Evolutionary conservation across 2,329 filamentous ascomycete genomes (phyloP).

Genomic region (Pseudocercospora musae): DNA sequence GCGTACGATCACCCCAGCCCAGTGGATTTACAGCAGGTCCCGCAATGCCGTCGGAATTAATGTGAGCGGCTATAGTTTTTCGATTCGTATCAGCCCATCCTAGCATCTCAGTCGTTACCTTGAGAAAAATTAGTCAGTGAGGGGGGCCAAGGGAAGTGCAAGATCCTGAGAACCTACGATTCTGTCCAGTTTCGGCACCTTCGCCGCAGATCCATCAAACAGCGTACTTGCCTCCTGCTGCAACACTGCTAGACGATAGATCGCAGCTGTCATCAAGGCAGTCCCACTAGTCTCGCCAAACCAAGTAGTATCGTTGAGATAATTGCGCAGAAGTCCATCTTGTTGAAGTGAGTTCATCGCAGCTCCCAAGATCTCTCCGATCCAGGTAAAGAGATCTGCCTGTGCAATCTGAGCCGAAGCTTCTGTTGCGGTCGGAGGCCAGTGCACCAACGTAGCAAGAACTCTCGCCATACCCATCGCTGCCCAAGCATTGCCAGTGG

Average conservation of each 20-base stretch:
- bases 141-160: too few species aligned
- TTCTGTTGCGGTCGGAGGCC: conserved; percentile 4
- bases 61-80: conserved; percentile 34
- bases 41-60: conserved; percentile 40
- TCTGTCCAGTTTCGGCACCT: background rate
- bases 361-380: conserved; percentile 40
- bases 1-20: conserved; percentile 17
- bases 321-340: conserved; percentile 25
- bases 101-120: conserved; percentile 20
- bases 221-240: conserved; percentile 12
- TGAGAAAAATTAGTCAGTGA: too few species aligned
- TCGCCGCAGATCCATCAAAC: conserved; percentile 9
- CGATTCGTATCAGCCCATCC: conserved; percentile 45
- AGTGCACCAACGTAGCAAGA: conserved; percentile 40
- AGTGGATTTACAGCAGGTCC: conserved; percentile 45
- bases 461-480: conserved; percentile 48
- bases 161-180: background rate
- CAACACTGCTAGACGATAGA: conserved; percentile 40
- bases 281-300: conserved; percentile 51
- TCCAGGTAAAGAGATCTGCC: conserved; percentile 33
- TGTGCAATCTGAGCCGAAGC: conserved; percentile 8
- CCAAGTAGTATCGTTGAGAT: conserved; percentile 32
- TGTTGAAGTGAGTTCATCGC: conserved; percentile 30
- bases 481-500: conserved; percentile 50
- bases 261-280: conserved; percentile 43